Percentiles rank a stretch among this genome's conserved stretches.
phyloP scores from a whole-genome alignment of 208 protist species.

The Leishmania guyanensis region DNA sequence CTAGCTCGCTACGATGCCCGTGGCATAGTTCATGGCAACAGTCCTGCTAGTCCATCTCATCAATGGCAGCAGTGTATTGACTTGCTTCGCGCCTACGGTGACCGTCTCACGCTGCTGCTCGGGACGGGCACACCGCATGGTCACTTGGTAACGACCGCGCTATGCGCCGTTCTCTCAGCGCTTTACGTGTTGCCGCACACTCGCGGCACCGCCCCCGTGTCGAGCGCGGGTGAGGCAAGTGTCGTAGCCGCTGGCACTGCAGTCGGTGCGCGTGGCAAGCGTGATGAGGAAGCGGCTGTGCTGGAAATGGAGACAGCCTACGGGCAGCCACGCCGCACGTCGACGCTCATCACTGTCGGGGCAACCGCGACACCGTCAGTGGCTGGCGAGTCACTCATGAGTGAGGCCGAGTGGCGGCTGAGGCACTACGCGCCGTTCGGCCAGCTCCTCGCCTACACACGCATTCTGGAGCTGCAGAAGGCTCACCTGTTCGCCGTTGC shows the following conservation, averaged over 20 bases:
- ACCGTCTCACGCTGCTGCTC: constrained; percentile 44
- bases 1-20: constrained; percentile 15
- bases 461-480: constrained; percentile 39
- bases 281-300: constrained; percentile 28
- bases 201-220: constrained; percentile 5
- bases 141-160: constrained; percentile 47
- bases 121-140: constrained; percentile 48
- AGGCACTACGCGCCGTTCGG: constrained; percentile 67
- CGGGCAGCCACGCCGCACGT: constrained; percentile 7
- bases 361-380: not conserved
- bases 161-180: constrained; percentile 51
- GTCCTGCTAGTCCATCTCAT: not conserved
- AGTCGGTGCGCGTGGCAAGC: constrained; percentile 4
- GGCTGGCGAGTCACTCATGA: constrained; percentile 7
- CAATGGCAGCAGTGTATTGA: constrained; percentile 13
- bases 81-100: constrained; percentile 34
- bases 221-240: not conserved
- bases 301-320: constrained; percentile 18
- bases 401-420: constrained; percentile 56
- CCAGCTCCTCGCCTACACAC: constrained; percentile 44
- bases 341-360: not conserved
- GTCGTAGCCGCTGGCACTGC: not conserved
- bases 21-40: constrained; percentile 10
- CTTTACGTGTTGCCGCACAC: constrained; percentile 53
- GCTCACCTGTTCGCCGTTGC: constrained; percentile 65